Base-by-base conservation (phyloP, 164 flowering plant genomes). In the Tetrastigma voinierianum region DNA sequence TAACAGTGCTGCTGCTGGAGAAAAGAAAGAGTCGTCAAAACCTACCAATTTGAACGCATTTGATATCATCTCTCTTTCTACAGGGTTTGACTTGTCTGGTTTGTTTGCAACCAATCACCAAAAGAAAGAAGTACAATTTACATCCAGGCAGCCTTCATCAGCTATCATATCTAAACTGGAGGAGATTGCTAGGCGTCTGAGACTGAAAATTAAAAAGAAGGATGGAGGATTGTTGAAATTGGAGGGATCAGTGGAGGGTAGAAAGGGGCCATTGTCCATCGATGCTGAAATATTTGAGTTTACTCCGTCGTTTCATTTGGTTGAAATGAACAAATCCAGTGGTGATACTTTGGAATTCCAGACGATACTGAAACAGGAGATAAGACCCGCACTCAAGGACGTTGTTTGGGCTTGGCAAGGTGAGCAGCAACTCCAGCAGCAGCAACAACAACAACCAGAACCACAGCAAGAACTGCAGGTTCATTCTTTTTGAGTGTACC, bases 51-150 rank as follows among this genome's bases (percentile, higher is more conserved):
- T 80, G 64, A 84, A 84, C 68, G 88, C 88, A 18, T 84, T 84
- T 64, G 84, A 82, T 56, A 78, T 84, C 18, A 84, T 84, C 20
- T 82, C 88, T 15, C 78, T 78, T 6, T 84, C 88, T 16, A 49
- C 71, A 10, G 88, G 86, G 45, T 74, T 84, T 19, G 81, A 82
- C 59, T 67, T 85, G 60, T 81, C 89, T 14, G 85, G 86, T 56
- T 67, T 85, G 65, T 85, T 85, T 47, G 72, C 57, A 13, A 77
- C 64, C 45, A 43, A 74, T 25, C 74, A 74, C 16, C 51, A 58
- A 44, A 81, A 72, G 74, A 75, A 74, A 46, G 85, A 76, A 23
- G 68, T 53, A 10, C 67, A 56, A 24, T 85, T 85, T 49, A 74
- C 83, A 10, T 74, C 89, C 2, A 47, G 17, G 16, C 62, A 76